Evolutionary conservation across 352 stramenopile genomes (phyloP).

Genomic region (Phytophthora syringae): DNA sequence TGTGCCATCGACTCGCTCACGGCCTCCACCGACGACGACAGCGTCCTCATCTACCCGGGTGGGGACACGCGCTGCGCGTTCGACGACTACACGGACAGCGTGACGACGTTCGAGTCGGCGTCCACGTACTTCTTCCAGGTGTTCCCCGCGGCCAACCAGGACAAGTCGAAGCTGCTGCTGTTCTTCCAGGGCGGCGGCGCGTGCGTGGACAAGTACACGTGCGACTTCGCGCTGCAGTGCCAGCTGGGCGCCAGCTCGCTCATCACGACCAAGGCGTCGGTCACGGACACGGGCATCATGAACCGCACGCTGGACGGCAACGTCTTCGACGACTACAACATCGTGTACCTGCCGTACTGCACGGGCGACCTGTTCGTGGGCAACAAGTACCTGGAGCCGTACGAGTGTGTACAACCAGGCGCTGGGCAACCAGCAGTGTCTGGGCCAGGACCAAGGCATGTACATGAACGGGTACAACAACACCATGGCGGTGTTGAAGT

Average conservation of each 20-base stretch:
- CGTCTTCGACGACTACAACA: slow-evolving; percentile 71
- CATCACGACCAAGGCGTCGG: slow-evolving; percentile 45
- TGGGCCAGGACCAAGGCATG: slow-evolving; percentile 42
- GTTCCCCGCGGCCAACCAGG: slow-evolving; percentile 44
- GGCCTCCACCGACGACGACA: slow-evolving; percentile 27
- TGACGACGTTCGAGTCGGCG: slow-evolving; percentile 38
- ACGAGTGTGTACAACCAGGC: slow-evolving; percentile 37
- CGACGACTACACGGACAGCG: slow-evolving; percentile 40
- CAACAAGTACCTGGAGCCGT: slow-evolving; percentile 31
- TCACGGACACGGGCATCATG: slow-evolving; percentile 53
- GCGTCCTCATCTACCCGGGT: slow-evolving; percentile 45
- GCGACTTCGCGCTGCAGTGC: slow-evolving; percentile 59
- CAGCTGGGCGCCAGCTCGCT: slow-evolving; percentile 37
- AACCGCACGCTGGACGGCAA: slow-evolving; percentile 54
- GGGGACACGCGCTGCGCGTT: slow-evolving; percentile 51
- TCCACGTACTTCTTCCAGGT: slow-evolving; percentile 65
- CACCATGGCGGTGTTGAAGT: slow-evolving; percentile 58
- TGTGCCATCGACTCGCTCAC: slow-evolving; percentile 35
- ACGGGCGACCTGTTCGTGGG: slow-evolving; percentile 65
- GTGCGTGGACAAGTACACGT: slow-evolving; percentile 61
- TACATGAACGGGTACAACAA: slow-evolving; percentile 71
- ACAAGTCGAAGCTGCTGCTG: slow-evolving; percentile 62
- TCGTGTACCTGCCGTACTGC: slow-evolving; percentile 75
- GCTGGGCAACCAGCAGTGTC: slow-evolving; percentile 42
- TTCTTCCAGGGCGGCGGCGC: slow-evolving; percentile 65